phyloP scores from a whole-genome alignment of 345 rosid species.

The Lepidium sativum region DNA sequence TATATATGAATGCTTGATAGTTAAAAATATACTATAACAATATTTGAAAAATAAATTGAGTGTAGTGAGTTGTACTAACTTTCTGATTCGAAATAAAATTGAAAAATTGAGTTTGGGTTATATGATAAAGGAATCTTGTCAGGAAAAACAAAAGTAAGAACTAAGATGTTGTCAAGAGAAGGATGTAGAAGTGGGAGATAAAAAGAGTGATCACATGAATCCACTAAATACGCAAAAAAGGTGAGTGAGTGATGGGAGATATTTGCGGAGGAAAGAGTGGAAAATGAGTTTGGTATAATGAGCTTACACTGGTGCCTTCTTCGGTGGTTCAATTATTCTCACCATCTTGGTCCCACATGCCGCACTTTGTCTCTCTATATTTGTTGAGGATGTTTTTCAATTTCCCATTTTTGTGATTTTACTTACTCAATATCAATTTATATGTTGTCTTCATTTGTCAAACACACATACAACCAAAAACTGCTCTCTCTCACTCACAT shows the following conservation, averaged over 20 bases:
- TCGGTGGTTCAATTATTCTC: slow-evolving; percentile 22
- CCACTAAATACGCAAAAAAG: neutral
- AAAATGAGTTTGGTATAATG: neutral
- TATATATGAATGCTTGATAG: too few species aligned
- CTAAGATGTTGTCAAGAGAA: too few species aligned
- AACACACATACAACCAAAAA: slow-evolving; percentile 7
- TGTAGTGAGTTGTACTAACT: too few species aligned
- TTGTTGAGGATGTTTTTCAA: neutral
- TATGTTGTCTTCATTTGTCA: neutral
- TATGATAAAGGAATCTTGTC: too few species aligned
- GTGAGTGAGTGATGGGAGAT: slow-evolving; percentile 10
- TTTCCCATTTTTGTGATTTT: neutral
- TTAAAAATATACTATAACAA: too few species aligned
- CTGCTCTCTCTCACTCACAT: slow-evolving; percentile 15
- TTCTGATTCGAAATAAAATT: too few species aligned
- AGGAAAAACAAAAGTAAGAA: too few species aligned
- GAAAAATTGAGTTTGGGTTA: too few species aligned
- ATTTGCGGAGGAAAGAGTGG: slow-evolving; percentile 25
- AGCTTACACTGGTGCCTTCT: slow-evolving; percentile 1
- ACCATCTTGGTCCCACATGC: slow-evolving; percentile 12
- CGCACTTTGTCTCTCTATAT: neutral
- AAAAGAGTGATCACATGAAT: neutral
- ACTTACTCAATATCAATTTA: too few species aligned
- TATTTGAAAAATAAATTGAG: too few species aligned
- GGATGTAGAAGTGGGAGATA: neutral